Base-by-base conservation (phyloP, 768 basidiomycete species). In the Galerina sulciceps region DNA sequence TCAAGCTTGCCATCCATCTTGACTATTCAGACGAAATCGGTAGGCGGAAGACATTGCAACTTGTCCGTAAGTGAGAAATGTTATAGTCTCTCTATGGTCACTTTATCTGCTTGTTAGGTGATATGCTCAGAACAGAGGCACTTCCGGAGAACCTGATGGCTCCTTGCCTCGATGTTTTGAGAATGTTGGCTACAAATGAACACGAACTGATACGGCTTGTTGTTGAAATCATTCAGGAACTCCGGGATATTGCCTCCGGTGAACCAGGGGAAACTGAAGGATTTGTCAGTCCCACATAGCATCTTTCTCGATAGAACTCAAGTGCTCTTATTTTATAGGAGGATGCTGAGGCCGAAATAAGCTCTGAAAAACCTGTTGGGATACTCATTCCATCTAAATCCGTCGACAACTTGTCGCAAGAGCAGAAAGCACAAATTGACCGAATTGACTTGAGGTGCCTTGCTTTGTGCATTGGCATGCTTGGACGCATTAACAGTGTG, bases 11-110 rank as follows among this genome's bases (percentile, higher is more conserved):
- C 0, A 80, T 90, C 3, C 84, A 89, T 59, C 77, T 94, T 23
- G 96, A 98, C 71, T 98, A 96, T 65, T 84, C 88, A 0, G 96
- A 99, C 74, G 94, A 97, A 72, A 91, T 90, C 58, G 96, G 96
- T 3, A 76, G 94, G 58, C 76, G 94, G 58, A 91, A 90, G 73
- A 94, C 95, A 89, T 91, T 91, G 66, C 80, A 85, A 49, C 86
- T 96, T 34, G 86, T 96, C 65, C 86, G 94, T 90, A 60, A 72
- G 91, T 86, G 15, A 34, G 31, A 15, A 42, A 59, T 43, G 37
- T 20, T 22, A n/a, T 40, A 0, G 31, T 31, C 48, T 11, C 45
- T 10, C 10, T 18, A 35, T 45, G 57, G 23, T 47, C 36, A 64
- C 14, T 13, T 38, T 46, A 36, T 46, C 13, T 46, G n/a, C 48